Conservation (phyloP, 192 early-diverging fungal species). For the Ambispora gerdemannii region DNA sequence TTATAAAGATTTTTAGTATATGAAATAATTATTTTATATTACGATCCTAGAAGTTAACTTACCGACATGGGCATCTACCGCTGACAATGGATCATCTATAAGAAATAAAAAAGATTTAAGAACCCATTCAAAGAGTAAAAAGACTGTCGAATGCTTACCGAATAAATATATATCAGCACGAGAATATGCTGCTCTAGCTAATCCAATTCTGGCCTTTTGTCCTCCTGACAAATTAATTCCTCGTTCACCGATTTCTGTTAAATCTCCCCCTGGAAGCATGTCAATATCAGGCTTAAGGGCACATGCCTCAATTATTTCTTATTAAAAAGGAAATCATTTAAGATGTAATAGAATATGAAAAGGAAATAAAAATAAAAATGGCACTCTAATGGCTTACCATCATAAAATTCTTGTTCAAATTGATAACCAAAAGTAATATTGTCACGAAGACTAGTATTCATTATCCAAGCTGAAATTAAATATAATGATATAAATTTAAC, state of each 20-base stretch:
- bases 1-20: neutral
- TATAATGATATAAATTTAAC: too few relatives aligned
- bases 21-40: neutral
- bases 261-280: slow-evolving; percentile 81
- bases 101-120: too few relatives aligned
- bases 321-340: slow-evolving; percentile 4
- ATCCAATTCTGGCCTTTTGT: slow-evolving; percentile 72
- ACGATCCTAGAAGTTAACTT: slow-evolving; percentile 34
- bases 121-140: too few relatives aligned
- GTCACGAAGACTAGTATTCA: slow-evolving; percentile 91
- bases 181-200: slow-evolving; percentile 81
- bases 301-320: slow-evolving; percentile 72
- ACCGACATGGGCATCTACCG: slow-evolving; percentile 65
- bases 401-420: slow-evolving; percentile 76
- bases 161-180: slow-evolving; percentile 82
- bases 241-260: slow-evolving; percentile 89
- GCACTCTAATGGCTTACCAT: slow-evolving; percentile 27
- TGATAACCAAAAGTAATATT: slow-evolving; percentile 89
- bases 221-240: slow-evolving; percentile 92
- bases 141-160: slow-evolving; percentile 42
- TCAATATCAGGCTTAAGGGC: slow-evolving; percentile 85
- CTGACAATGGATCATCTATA: slow-evolving; percentile 57
- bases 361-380: slow-evolving; percentile 2
- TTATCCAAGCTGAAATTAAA: slow-evolving; percentile 86
- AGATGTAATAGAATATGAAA: neutral